These are phyloP conservation scores for Leccinum incarnatum DNA, from an alignment of 768 basidiomycete species.

Conservation along the genomic window DNA sequence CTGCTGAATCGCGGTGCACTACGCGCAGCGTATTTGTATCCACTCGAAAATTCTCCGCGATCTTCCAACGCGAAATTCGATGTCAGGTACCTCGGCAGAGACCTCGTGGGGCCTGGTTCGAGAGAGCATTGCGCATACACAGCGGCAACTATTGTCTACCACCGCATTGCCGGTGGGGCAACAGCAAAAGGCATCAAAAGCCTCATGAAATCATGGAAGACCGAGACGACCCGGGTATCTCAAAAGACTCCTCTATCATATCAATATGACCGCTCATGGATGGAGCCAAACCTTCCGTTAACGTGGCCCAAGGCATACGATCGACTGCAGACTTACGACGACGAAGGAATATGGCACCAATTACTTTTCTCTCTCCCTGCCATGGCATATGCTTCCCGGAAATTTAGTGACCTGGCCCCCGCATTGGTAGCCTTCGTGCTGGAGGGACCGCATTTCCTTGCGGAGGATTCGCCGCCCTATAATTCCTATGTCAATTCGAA, in stretches of 20 bases:
- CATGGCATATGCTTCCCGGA: slow-evolving; percentile 28
- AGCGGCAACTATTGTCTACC: slow-evolving; percentile 8
- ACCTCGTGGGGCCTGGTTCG: background rate
- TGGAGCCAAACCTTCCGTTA: slow-evolving; percentile 16
- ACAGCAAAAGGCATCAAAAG: background rate
- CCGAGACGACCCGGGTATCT: background rate
- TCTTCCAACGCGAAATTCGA: background rate
- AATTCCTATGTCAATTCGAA: slow-evolving; percentile 9
- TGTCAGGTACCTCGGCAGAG: slow-evolving; percentile 12
- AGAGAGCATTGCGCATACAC: slow-evolving; percentile 19
- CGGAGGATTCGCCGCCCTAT: slow-evolving; percentile 15
- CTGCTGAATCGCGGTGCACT: slow-evolving; percentile 17
- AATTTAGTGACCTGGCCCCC: slow-evolving; percentile 14
- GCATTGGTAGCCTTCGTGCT: slow-evolving; percentile 33
- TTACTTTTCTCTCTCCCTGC: slow-evolving; percentile 34
- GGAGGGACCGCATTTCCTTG: slow-evolving; percentile 4
- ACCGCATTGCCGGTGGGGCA: background rate
- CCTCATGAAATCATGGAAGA: slow-evolving; percentile 11
- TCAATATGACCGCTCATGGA: slow-evolving; percentile 30
- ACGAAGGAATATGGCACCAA: slow-evolving; percentile 12
- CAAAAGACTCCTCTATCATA: slow-evolving; percentile 3
- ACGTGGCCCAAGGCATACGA: slow-evolving; percentile 31
- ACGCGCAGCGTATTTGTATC: slow-evolving; percentile 15
- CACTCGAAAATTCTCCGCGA: slow-evolving; percentile 4
- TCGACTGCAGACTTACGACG: slow-evolving; percentile 13